Conservation (phyloP, 108 stramenopile species). For the Heterococcus sp. region DNA sequence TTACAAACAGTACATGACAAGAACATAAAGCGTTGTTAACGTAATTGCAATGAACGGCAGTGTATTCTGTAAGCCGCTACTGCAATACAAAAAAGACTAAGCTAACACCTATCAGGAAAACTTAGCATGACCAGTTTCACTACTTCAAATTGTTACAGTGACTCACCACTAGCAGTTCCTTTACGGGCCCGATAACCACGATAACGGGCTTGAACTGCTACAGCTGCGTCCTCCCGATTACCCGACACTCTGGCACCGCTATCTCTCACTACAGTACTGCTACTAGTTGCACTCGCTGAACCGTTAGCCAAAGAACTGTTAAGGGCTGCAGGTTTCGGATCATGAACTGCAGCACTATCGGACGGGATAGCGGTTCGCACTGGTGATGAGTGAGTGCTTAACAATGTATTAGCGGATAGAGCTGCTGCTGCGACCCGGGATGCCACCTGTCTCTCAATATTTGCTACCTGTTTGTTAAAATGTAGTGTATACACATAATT, state of each 20-base stretch:
- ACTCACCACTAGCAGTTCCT: not conserved
- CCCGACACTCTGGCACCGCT: not conserved
- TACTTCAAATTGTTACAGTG: not conserved
- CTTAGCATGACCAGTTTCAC: not conserved
- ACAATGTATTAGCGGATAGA: not conserved
- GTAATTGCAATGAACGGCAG: not conserved
- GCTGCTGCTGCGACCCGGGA: not conserved
- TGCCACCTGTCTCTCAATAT: not conserved
- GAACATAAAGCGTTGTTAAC: not conserved
- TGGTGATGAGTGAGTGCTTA: not conserved
- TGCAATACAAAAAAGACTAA: not conserved
- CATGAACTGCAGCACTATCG: not conserved
- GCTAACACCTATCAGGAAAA: not conserved
- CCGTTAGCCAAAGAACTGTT: not conserved
- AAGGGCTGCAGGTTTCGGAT: not conserved
- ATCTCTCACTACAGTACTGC: conserved; percentile 4
- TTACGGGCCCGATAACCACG: conserved; percentile 42
- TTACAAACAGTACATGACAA: not conserved
- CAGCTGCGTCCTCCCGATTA: conserved; percentile 25
- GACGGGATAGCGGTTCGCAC: not conserved
- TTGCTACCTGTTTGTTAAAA: not conserved
- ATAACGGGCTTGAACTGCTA: conserved; percentile 40
- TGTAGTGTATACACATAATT: too few species aligned
- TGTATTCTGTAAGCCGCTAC: not conserved
- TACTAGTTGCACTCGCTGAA: too few species aligned